Evolutionary conservation across 306 rosid genomes (phyloP).

Genomic region (Trichosanthes truncata): DNA sequence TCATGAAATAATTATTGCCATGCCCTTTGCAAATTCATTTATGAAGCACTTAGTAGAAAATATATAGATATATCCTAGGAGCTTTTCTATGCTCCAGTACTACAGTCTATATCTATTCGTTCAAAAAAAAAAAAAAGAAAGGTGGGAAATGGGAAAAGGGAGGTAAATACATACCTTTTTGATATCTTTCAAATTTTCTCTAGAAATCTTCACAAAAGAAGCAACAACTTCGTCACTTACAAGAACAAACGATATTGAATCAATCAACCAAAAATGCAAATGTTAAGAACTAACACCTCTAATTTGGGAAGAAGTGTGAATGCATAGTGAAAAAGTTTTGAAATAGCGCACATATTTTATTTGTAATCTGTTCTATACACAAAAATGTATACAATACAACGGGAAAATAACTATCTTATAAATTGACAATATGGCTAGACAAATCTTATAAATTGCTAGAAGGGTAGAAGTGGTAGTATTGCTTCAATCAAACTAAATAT

Average conservation of each 20-base stretch:
- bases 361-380: not conserved
- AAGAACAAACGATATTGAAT: no score
- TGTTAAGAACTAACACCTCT: no score
- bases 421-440: not conserved
- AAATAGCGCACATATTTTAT: no score
- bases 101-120: not conserved
- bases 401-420: not conserved
- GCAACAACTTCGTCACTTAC: no score
- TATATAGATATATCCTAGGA: not conserved
- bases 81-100: not conserved
- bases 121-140: no score
- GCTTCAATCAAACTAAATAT: not conserved
- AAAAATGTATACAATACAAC: not conserved
- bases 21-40: not conserved
- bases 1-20: not conserved
- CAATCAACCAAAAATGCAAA: no score
- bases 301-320: no score
- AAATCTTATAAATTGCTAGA: not conserved
- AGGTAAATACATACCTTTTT: no score
- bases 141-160: no score
- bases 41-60: not conserved
- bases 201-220: no score
- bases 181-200: no score
- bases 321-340: no score
- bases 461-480: not conserved